These are phyloP conservation scores for Zygotorulaspora chibaensis DNA, from an alignment of 805 yeast species.

Conservation along the genomic window DNA sequence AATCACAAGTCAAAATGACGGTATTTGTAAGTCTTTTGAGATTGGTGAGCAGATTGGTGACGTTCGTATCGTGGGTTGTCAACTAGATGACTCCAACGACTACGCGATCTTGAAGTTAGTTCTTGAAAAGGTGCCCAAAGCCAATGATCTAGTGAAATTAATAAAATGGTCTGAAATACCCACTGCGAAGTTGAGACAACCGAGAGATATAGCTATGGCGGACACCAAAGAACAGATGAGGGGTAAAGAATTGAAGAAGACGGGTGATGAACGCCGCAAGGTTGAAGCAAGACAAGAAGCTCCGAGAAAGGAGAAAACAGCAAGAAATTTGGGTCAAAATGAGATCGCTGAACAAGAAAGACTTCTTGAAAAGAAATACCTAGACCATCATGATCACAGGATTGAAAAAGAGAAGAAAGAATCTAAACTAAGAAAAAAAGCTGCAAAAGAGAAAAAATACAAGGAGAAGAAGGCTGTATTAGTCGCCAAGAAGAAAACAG, in stretches of 20 bases:
- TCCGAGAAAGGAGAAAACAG: conserved; percentile 2
- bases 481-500: conserved; percentile 7
- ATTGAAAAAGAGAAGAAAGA: conserved; percentile 3
- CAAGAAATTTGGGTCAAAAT: not conserved
- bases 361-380: not conserved
- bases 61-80: conserved; percentile 23
- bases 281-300: conserved; percentile 7
- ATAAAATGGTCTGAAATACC: conserved; percentile 17
- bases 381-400: not conserved
- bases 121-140: conserved; percentile 4
- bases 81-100: conserved; percentile 15
- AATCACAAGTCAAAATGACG: conserved; percentile 22
- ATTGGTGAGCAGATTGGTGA: conserved; percentile 23
- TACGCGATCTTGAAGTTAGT: conserved; percentile 19
- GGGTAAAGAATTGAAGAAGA: conserved; percentile 4
- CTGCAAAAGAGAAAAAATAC: conserved; percentile 3
- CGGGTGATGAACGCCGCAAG: not conserved
- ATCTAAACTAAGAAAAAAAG: conserved; percentile 2
- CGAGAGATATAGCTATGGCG: not conserved
- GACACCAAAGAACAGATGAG: not conserved
- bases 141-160: conserved; percentile 7
- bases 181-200: conserved; percentile 2
- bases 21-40: conserved; percentile 18
- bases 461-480: conserved; percentile 8
- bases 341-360: not conserved